A percentile compares a stretch with the other conserved stretches of the same genome.
These are phyloP conservation scores for Mycosphaerella arachidis DNA, from an alignment of 2,329 filamentous ascomycete species.

Conservation along the genomic window DNA sequence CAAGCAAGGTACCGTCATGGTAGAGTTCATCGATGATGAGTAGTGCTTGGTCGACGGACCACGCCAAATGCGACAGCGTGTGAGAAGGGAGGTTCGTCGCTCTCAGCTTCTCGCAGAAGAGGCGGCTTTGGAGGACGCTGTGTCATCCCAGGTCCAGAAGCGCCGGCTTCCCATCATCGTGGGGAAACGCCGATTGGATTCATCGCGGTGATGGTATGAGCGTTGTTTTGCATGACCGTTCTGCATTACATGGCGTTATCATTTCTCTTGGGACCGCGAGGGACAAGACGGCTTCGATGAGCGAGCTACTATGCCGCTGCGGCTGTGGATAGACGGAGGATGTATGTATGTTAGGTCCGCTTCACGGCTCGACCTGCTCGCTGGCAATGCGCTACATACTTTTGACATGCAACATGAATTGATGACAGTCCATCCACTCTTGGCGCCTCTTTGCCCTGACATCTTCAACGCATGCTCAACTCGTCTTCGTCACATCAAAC, in stretches of 20 bases:
- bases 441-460: no score
- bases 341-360: neutral
- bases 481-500: slow-evolving; percentile 65
- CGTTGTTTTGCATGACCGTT: neutral
- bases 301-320: neutral
- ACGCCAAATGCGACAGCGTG: neutral
- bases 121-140: no score
- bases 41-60: slow-evolving; percentile 1
- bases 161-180: no score
- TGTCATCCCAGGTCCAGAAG: no score
- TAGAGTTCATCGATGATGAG: slow-evolving; percentile 61
- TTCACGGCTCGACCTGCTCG: neutral
- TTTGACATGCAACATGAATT: neutral
- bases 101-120: no score
- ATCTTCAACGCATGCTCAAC: no score
- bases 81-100: neutral
- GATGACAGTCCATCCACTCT: neutral
- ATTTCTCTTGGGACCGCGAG: neutral
- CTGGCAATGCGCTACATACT: neutral
- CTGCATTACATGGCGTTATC: neutral
- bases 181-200: no score
- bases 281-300: neutral
- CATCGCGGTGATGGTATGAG: no score
- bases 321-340: neutral
- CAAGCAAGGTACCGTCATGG: slow-evolving; percentile 92